Conservation (phyloP, 257 asterid species). For the Nicotiana tabacum region DNA sequence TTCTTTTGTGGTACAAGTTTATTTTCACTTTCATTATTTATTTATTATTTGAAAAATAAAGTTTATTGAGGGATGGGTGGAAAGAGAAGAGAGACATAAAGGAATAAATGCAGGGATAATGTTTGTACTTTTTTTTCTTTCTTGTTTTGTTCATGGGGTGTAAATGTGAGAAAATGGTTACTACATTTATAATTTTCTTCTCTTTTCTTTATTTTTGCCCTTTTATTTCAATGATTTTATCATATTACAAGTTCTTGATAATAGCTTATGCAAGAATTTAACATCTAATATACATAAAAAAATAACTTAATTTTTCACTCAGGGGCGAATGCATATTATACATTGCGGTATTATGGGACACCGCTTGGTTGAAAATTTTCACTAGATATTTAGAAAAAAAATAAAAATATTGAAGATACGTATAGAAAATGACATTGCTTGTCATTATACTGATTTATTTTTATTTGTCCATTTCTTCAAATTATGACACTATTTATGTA, state of each 20-base stretch:
- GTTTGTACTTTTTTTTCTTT: neutral
- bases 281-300: no score
- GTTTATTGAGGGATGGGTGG: neutral
- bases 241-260: neutral
- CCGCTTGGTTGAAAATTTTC: no score
- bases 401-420: no score
- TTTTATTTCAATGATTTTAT: neutral
- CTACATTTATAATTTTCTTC: neutral
- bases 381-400: no score
- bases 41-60: slow-evolving; percentile 9
- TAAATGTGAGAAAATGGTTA: slow-evolving; percentile 37
- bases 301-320: no score
- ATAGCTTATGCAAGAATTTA: neutral
- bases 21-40: slow-evolving; percentile 12
- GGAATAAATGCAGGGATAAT: slow-evolving; percentile 12
- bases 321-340: no score
- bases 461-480: no score
- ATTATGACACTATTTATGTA: no score
- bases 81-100: slow-evolving; percentile 1
- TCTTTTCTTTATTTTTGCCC: neutral
- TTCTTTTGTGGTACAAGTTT: neutral
- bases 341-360: no score
- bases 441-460: no score
- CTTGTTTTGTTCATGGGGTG: slow-evolving; percentile 29
- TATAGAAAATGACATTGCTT: no score